These are phyloP conservation scores for Aspergillus glaucus DNA, from an alignment of 2,329 filamentous ascomycete species.

Conservation along the genomic window DNA sequence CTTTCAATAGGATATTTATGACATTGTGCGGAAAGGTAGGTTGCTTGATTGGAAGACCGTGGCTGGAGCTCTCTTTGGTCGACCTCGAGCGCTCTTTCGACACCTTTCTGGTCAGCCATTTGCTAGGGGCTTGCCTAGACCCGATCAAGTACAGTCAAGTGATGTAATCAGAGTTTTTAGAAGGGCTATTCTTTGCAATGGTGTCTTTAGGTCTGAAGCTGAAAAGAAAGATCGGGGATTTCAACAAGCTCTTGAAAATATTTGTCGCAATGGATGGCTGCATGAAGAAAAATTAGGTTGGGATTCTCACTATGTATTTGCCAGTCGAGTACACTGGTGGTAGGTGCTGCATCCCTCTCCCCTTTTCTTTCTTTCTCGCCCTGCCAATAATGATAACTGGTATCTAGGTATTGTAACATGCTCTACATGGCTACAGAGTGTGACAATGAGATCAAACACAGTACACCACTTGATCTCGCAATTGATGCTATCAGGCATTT, in stretches of 20 bases:
- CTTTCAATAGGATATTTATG: neutral
- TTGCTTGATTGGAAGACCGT: slow-evolving; percentile 1
- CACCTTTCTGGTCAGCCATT: neutral
- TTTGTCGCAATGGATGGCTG: no score
- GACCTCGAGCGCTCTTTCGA: neutral
- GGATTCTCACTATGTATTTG: no score
- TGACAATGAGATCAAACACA: no score
- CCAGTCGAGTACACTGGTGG: no score
- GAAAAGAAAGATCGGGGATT: slow-evolving; percentile 1
- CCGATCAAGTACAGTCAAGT: neutral
- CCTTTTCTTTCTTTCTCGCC: no score
- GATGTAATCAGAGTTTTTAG: neutral
- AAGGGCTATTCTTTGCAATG: neutral
- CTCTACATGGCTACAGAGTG: no score
- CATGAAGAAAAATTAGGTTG: no score
- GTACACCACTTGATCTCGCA: no score
- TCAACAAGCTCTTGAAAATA: slow-evolving; percentile 3
- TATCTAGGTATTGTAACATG: no score
- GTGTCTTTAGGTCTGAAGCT: neutral
- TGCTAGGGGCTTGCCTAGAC: neutral
- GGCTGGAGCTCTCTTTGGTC: slow-evolving; percentile 2
- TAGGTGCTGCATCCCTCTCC: no score
- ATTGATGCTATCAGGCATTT: no score
- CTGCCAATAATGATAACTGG: no score
- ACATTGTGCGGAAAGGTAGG: neutral